Conservation (phyloP, 2,329 filamentous ascomycete genomes). For the Sporothrix dimorphospora region DNA sequence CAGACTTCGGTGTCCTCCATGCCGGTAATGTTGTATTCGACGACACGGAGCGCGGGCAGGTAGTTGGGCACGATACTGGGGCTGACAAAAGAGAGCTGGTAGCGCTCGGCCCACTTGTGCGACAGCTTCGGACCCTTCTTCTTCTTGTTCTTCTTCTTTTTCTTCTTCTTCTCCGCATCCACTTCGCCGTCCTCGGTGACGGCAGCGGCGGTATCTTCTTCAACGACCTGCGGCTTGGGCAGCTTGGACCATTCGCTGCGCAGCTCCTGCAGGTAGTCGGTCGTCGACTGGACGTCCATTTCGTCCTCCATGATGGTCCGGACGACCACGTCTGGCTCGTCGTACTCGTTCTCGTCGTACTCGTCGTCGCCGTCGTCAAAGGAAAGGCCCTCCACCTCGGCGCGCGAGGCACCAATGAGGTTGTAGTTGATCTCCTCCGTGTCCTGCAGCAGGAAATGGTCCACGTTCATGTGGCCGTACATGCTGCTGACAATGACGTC, state of each 20-base stretch:
- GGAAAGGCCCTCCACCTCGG: constrained; percentile 3
- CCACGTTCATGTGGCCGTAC: constrained; percentile 98
- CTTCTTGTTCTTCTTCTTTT: constrained; percentile 36
- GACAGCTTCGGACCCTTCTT: constrained; percentile 45
- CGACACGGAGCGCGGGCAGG: constrained; percentile 84
- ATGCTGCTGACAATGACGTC: constrained; percentile 80
- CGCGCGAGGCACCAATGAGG: constrained; percentile 40
- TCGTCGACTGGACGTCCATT: constrained; percentile 68
- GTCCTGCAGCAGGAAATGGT: constrained; percentile 94
- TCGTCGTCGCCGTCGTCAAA: constrained; percentile 41
- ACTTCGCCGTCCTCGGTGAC: constrained; percentile 34
- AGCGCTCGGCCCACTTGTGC: constrained; percentile 75
- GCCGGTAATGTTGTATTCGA: constrained; percentile 89
- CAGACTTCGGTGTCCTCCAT: constrained; percentile 61
- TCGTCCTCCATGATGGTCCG: constrained; percentile 52
- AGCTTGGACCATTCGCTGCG: constrained; percentile 77
- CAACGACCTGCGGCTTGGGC: constrained; percentile 51
- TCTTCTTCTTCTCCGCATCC: constrained; percentile 35
- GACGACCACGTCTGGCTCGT: constrained; percentile 22
- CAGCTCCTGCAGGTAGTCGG: constrained; percentile 78
- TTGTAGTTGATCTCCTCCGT: constrained; percentile 72
- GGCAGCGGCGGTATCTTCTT: constrained; percentile 31
- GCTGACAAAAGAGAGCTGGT: constrained; percentile 76
- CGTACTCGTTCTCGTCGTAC: not conserved
- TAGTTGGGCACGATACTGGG: constrained; percentile 93